phyloP scores from a whole-genome alignment of 106 monocot species.

The Apostasia ramifera region DNA sequence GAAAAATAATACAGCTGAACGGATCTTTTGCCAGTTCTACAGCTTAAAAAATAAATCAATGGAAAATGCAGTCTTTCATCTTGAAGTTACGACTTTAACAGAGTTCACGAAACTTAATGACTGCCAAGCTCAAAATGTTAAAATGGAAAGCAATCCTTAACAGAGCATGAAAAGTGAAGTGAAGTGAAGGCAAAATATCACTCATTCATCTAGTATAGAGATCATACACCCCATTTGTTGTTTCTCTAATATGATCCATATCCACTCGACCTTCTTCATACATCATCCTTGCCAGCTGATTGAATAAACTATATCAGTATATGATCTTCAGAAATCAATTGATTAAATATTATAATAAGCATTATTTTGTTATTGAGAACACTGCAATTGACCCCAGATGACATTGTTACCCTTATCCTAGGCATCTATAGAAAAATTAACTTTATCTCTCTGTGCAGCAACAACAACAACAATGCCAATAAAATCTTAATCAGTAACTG shows the following conservation, averaged over 20 bases:
- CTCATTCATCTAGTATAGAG: neutral
- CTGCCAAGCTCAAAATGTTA: conserved; percentile 1
- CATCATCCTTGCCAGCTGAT: conserved; percentile 33
- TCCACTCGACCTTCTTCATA: conserved; percentile 17
- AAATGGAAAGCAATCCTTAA: neutral
- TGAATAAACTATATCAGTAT: conserved; percentile 17
- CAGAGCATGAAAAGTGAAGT: neutral
- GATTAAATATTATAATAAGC: neutral
- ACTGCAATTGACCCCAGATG: neutral
- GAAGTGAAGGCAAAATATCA: neutral
- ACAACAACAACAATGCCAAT: neutral
- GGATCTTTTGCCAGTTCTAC: no score
- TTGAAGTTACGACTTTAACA: no score
- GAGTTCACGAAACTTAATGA: no score
- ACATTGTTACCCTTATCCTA: neutral
- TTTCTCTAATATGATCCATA: neutral
- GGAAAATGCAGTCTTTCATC: no score
- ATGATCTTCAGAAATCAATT: neutral
- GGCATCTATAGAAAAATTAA: neutral
- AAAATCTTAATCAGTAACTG: neutral
- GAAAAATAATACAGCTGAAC: no score
- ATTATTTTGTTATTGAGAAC: neutral
- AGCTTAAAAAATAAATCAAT: no score
- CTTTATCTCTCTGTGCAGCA: neutral
- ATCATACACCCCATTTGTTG: neutral